These are phyloP conservation scores for Heritiera littoralis DNA, from an alignment of 345 rosid genomes.

Conservation along the genomic window DNA sequence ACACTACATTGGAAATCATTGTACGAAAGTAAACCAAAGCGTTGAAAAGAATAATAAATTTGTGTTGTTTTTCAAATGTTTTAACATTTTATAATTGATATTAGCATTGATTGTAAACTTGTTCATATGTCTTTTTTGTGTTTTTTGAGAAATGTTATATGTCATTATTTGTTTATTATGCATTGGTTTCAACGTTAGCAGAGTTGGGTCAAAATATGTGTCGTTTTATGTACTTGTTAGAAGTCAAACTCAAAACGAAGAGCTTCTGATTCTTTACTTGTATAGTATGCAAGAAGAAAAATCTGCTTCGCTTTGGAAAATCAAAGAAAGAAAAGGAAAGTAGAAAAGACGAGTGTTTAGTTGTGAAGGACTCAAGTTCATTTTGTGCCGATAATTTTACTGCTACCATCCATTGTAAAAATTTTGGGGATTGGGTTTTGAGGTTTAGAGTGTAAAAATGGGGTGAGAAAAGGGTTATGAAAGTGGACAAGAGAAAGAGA, in stretches of 20 bases:
- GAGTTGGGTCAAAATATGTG: constrained; percentile 43
- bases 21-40: constrained; percentile 25
- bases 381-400: constrained; percentile 24
- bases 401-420: not conserved
- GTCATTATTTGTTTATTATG: not conserved
- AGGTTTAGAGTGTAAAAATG: too few relatives aligned
- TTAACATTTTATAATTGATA: not conserved
- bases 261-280: constrained; percentile 20
- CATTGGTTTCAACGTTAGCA: constrained; percentile 39
- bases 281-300: not conserved
- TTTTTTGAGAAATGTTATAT: not conserved
- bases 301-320: constrained; percentile 26
- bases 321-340: constrained; percentile 8
- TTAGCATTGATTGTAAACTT: constrained; percentile 12
- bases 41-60: constrained; percentile 26
- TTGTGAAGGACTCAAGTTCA: constrained; percentile 31
- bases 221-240: constrained; percentile 32
- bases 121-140: not conserved
- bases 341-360: constrained; percentile 16
- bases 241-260: constrained; percentile 39
- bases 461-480: not conserved
- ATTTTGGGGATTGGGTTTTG: not conserved
- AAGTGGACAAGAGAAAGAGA: constrained; percentile 21
- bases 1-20: constrained; percentile 46
- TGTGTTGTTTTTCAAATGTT: not conserved